These are phyloP conservation scores for Phytophthora quininea DNA, from an alignment of 352 stramenopile genomes.

Conservation along the genomic window DNA sequence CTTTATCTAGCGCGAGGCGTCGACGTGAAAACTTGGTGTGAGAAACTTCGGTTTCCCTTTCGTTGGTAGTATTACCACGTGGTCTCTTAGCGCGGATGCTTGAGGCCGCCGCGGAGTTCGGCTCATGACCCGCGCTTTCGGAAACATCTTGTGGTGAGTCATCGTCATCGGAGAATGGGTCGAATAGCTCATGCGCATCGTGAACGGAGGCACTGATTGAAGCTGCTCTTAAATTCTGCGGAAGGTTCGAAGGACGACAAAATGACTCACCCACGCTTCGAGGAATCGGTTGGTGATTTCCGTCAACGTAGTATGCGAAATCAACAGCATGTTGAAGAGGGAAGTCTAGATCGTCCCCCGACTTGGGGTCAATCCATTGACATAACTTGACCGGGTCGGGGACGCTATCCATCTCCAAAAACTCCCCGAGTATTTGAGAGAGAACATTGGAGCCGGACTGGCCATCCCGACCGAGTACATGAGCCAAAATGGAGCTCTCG, in stretches of 20 bases:
- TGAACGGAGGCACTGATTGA: background rate
- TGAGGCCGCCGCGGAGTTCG: too few species aligned
- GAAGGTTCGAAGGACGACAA: background rate
- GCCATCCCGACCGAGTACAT: background rate
- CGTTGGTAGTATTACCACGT: too few species aligned
- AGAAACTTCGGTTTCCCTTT: too few species aligned
- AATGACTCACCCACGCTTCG: background rate
- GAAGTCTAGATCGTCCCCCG: background rate
- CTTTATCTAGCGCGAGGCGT: slow-evolving; percentile 1
- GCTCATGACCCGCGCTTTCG: background rate
- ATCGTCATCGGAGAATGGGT: slow-evolving; percentile 9
- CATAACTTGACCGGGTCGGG: background rate
- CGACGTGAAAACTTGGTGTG: background rate
- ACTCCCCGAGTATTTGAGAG: background rate
- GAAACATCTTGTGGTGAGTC: background rate
- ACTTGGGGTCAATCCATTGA: slow-evolving; percentile 12
- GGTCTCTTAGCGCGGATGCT: background rate
- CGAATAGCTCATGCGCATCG: slow-evolving; percentile 7
- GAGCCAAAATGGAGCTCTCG: background rate
- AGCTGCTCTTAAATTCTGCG: background rate
- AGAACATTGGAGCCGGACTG: background rate
- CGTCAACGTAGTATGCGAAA: slow-evolving; percentile 1
- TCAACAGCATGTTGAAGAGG: slow-evolving; percentile 1
- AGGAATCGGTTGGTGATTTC: background rate
- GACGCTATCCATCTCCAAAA: too few species aligned